A percentile compares a stretch with the other conserved stretches of the same genome.
These are phyloP conservation scores for Eimeria zaria DNA, from an alignment of 169 alveolate genomes.

Conservation along the genomic window DNA sequence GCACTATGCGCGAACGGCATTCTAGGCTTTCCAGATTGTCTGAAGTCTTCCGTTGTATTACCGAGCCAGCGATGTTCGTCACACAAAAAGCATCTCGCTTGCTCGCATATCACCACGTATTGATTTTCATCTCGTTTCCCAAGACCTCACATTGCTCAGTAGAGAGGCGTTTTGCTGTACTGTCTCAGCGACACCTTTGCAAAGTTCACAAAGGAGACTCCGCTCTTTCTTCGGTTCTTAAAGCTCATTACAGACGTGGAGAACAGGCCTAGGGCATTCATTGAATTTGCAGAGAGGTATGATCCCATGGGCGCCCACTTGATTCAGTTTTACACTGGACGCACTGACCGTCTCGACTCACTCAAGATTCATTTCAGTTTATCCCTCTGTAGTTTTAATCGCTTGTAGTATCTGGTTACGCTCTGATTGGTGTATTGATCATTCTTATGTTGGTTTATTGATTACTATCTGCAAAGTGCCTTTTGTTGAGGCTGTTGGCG, in stretches of 20 bases:
- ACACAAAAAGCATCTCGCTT: background rate
- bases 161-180: background rate
- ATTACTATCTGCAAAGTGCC: background rate
- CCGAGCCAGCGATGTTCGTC: background rate
- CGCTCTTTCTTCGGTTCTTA: constrained; percentile 91
- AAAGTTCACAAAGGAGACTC: constrained; percentile 92
- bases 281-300: constrained; percentile 91
- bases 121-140: background rate
- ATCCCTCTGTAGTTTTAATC: background rate
- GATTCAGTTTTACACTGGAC: background rate
- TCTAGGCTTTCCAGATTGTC: background rate
- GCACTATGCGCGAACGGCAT: background rate
- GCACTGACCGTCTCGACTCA: background rate
- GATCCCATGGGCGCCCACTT: background rate
- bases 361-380: background rate
- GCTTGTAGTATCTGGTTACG: background rate
- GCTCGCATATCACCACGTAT: background rate
- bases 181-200: constrained; percentile 89
- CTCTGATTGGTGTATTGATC: background rate
- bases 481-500: background rate
- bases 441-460: background rate
- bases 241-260: constrained; percentile 92
- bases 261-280: constrained; percentile 90
- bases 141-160: background rate
- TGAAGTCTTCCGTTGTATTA: background rate